Percentiles rank a stretch among this genome's conserved stretches.
These are phyloP conservation scores for Melastoma malabathricum DNA, from an alignment of 345 rosid species.

Conservation along the genomic window DNA sequence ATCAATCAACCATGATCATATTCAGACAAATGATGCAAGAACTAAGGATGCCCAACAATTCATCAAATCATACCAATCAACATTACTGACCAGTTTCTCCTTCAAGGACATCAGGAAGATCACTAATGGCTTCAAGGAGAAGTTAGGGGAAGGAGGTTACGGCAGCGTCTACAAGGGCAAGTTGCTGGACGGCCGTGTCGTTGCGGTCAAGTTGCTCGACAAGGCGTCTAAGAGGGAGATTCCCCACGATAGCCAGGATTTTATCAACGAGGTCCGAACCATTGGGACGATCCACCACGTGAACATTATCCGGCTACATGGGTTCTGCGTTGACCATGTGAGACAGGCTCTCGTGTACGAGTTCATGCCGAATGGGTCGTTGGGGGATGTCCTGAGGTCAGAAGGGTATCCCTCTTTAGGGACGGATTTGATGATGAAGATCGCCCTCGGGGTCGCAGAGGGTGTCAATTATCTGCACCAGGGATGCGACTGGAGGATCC, in stretches of 20 bases:
- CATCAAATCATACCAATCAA: constrained; percentile 15
- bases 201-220: constrained; percentile 13
- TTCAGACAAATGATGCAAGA: constrained; percentile 7
- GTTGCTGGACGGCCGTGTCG: constrained; percentile 9
- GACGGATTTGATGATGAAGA: constrained; percentile 6
- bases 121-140: constrained; percentile 12
- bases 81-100: constrained; percentile 10
- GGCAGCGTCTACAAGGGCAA: constrained; percentile 13
- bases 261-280: constrained; percentile 14
- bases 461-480: constrained; percentile 19
- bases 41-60: constrained; percentile 13
- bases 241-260: constrained; percentile 1
- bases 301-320: constrained; percentile 9
- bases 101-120: constrained; percentile 17
- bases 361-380: constrained; percentile 15
- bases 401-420: constrained; percentile 2
- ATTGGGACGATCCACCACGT: constrained; percentile 19
- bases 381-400: constrained; percentile 7
- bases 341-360: constrained; percentile 14
- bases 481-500: constrained; percentile 18
- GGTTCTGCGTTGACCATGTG: constrained; percentile 11
- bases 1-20: not conserved
- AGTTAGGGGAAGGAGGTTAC: constrained; percentile 15
- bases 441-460: constrained; percentile 13
- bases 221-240: not conserved